Conservation (phyloP, 129 eudicot genomes). For the Gnaphalium uliginosum region DNA sequence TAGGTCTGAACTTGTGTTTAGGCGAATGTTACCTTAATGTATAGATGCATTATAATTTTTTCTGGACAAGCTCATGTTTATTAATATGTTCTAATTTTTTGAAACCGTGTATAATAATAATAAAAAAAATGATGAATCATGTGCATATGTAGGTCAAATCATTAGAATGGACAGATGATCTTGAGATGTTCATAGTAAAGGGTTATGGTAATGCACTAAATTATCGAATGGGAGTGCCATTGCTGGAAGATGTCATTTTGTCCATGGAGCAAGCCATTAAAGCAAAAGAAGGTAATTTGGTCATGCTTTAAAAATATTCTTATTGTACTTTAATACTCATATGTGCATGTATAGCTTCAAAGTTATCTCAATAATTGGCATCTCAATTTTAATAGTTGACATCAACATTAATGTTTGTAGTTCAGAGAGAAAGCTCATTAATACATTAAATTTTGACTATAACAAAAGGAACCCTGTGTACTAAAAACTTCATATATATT, state of each 20-base stretch:
- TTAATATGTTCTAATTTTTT: not conserved
- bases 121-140: constrained; percentile 15
- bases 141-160: constrained; percentile 49
- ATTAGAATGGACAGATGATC: constrained; percentile 97
- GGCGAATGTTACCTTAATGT: not conserved
- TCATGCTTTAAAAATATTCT: not conserved
- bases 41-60: constrained; percentile 11
- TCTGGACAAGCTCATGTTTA: constrained; percentile 1
- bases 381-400: not conserved
- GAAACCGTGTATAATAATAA: constrained; percentile 5
- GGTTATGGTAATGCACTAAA: constrained; percentile 93
- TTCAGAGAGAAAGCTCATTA: constrained; percentile 6
- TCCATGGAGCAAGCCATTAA: constrained; percentile 91
- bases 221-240: constrained; percentile 96
- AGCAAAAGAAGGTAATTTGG: constrained; percentile 70
- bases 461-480: not conserved
- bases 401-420: not conserved
- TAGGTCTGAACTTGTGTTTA: constrained; percentile 33
- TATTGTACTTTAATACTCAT: not conserved
- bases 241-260: constrained; percentile 78
- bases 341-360: not conserved
- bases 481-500: not conserved
- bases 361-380: not conserved
- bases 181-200: constrained; percentile 82
- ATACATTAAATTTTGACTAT: not conserved